A percentile compares a stretch with the other conserved stretches of the same genome.
Evolutionary conservation across 2,329 filamentous ascomycete genomes (phyloP).

Genomic region (Monilinia fructicola): DNA sequence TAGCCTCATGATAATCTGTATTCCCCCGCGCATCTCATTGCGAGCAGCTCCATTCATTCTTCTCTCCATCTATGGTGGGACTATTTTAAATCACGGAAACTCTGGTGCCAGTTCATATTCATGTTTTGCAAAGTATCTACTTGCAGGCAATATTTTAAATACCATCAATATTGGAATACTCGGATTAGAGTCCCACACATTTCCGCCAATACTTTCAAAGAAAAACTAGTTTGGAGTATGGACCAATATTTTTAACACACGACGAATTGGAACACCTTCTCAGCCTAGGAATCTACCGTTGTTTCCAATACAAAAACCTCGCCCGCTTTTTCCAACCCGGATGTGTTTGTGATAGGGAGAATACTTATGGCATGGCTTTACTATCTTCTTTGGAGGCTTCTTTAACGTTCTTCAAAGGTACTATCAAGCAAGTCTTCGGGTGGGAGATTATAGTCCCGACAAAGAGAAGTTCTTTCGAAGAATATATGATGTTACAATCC

Average conservation of each 20-base stretch:
- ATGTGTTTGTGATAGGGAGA: constrained; percentile 8
- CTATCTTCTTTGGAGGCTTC: constrained; percentile 5
- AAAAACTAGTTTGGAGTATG: not conserved
- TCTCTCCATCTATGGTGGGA: not conserved
- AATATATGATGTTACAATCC: not conserved
- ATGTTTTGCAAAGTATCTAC: not conserved
- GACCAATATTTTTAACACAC: not conserved
- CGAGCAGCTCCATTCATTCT: not conserved
- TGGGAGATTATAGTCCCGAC: not conserved
- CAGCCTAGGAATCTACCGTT: constrained; percentile 5
- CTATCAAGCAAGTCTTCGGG: not conserved
- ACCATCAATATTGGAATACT: not conserved
- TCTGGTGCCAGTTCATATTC: not conserved
- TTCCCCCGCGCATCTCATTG: not conserved
- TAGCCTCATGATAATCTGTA: not conserved
- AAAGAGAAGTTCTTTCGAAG: constrained; percentile 15
- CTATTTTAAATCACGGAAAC: not conserved
- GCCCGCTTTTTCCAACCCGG: not conserved
- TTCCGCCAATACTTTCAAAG: not conserved
- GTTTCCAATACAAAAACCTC: constrained; percentile 11
- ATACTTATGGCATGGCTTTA: constrained; percentile 14
- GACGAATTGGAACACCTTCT: not conserved
- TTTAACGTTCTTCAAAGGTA: not conserved
- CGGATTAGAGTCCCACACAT: not conserved
- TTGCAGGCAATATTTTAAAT: not conserved